A percentile compares a stretch with the other conserved stretches of the same genome.
phyloP scores from a whole-genome alignment of 176 grass and related monocot genomes.

The Lolium perenne region DNA sequence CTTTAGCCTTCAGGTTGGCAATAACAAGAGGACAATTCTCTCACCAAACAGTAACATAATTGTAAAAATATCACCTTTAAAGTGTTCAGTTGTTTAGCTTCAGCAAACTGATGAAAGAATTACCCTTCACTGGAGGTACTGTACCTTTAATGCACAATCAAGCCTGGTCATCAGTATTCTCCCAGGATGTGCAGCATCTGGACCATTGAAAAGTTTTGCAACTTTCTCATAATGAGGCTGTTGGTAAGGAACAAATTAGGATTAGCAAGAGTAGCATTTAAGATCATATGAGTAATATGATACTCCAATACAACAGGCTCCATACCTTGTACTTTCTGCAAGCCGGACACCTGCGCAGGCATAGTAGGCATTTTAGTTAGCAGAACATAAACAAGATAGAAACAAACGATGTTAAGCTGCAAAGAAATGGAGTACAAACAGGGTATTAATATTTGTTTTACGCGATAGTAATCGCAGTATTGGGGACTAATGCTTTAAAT shows the following conservation, averaged over 20 bases:
- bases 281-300: constrained; percentile 1
- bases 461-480: too few species aligned
- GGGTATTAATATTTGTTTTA: neutral
- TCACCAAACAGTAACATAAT: neutral
- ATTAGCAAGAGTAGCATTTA: constrained; percentile 31
- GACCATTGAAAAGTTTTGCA: constrained; percentile 92
- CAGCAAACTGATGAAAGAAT: constrained; percentile 2
- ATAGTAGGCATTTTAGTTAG: constrained; percentile 40
- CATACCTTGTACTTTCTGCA: constrained; percentile 99
- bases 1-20: neutral
- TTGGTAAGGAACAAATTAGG: neutral
- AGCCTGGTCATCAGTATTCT: constrained; percentile 84
- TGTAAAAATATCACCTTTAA: neutral
- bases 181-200: constrained; percentile 84
- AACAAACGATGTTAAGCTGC: neutral
- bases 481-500: too few species aligned
- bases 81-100: neutral
- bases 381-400: constrained; percentile 22
- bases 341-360: constrained; percentile 83
- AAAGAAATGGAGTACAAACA: constrained; percentile 16
- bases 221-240: constrained; percentile 98
- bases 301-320: constrained; percentile 1
- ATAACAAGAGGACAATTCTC: neutral
- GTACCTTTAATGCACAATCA: constrained; percentile 97
- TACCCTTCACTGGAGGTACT: constrained; percentile 26